Conservation (phyloP, 441 rosid species). For the Rhodomyrtus psidioides region DNA sequence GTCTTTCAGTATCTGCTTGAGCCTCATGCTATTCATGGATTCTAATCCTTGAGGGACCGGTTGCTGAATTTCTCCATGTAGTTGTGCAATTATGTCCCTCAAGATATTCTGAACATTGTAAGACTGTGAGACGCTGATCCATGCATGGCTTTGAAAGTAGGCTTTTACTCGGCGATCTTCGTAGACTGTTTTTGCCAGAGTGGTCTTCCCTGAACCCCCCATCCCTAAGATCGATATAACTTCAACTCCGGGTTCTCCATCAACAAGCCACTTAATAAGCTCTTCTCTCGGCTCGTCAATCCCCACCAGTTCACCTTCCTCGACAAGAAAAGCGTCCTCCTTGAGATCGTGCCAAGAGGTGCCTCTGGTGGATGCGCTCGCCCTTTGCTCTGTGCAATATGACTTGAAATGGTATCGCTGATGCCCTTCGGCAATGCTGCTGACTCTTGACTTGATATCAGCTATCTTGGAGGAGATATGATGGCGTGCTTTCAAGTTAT, state of each 20-base stretch:
- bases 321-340: neutral
- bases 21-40: neutral
- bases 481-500: neutral
- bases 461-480: neutral
- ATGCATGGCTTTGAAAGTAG: neutral
- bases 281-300: neutral
- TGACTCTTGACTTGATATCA: neutral
- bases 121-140: neutral
- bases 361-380: neutral
- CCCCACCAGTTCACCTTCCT: neutral
- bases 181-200: neutral
- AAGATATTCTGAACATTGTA: too few relatives aligned
- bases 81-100: neutral
- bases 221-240: neutral
- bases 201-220: neutral
- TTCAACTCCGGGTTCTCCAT: neutral
- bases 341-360: neutral
- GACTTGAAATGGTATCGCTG: neutral
- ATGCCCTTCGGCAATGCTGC: neutral
- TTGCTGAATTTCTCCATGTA: neutral
- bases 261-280: neutral
- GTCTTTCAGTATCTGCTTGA: too few relatives aligned
- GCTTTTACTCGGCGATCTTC: neutral
- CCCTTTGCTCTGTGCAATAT: neutral
- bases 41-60: neutral